Evolutionary conservation across 345 rosid species (phyloP), one percentile per base, ranked within the genome.

Genomic region (Salix arbutifolia): DNA sequence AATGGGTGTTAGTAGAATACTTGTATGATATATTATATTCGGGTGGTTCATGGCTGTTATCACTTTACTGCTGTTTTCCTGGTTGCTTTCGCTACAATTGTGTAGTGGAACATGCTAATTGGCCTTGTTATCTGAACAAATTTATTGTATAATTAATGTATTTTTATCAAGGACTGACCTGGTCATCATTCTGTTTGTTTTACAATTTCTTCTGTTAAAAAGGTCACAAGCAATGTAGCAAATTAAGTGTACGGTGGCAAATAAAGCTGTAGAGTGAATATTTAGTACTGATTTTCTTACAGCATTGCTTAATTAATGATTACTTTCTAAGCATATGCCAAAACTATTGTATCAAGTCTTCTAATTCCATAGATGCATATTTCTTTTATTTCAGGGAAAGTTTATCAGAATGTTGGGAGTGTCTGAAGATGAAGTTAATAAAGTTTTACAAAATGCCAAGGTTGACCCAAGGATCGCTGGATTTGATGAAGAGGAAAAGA

Each of bases 371-470:
- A 68, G 50, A 37, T 77, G 14, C 53, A 14, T 77, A 25, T 69
- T 84, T 70, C 69, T 75, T 71, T 42, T 30, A 52, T 80, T 65
- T 82, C 79, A 96, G 99, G 92, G 84, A 23, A 96, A 87, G 70
- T 53, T 89, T 67, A 85, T 96, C 65, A 89, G 91, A 87, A 93
- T 96, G 98, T 87, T 96, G 99, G 99, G 99, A 74, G 96, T 89
- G 44, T 76, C 87, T 46, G 87, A 88, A 84, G 89, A 80, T 82
- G 99, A 96, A 82, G 85, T 92, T 73, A 80, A 86, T 53, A 84
- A 82, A 62, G 79, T 93, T 80, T 72, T 81, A 50, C 84, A 87
- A 85, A 79, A 77, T 76, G 91, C 88, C 38, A 87, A 74, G 71
- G 78, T 76, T 40, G 91, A 90, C 82, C 67, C 82, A 78, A 87